Base-by-base conservation (phyloP, 1,284 basidiomycete species). In the Trichosporon ovoides region DNA sequence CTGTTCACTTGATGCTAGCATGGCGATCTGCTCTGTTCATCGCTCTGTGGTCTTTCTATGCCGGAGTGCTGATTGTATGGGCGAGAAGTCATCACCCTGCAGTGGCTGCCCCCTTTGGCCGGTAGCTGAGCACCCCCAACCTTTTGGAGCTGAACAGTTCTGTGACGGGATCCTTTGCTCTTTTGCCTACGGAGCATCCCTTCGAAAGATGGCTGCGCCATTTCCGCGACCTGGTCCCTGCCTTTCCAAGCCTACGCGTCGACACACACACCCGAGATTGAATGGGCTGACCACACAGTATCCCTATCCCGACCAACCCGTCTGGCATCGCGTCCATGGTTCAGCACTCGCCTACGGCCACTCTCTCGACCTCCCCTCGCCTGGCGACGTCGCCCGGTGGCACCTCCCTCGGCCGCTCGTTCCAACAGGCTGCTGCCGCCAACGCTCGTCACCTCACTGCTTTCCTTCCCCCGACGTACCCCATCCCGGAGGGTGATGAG, bases 301-400 rank as follows among this genome's bases (percentile, higher is more conserved):
- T 78, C 46, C 74, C 76, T 28, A 78, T 78, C 57, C 76, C 76
- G 22, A 58, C 69, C 55, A 77, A 78, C 69, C 72, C 76, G 36
- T 67, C 72, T 11, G 73, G 71, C 40, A 55, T 77, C 34, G 64
- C 68, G 19, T 64, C 68, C 9, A 72, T 62, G 56, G 37, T 28
- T 22, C 65, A 64, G 31, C 51, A 61, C 46, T 73, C 73, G 18
- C 71, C 70, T n/a, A 55, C 62, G 7, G 59, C 63, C 4, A 55
- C 55, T 13, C n/a, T 58, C 24, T 36, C 49, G 20, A 61, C 64
- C 11, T 63, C 58, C 18, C 63, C 63, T 16, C 58, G 56, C 35
- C 50, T 66, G 52, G 52, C 61, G 7, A 65, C 65, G 10, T 69
- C 66, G 7, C 68, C 71, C 7, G 46, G 59, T 19, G 61, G 61